Conservation (phyloP, 2,329 filamentous ascomycete species). For the Nannizziopsis arthrosporioides region DNA sequence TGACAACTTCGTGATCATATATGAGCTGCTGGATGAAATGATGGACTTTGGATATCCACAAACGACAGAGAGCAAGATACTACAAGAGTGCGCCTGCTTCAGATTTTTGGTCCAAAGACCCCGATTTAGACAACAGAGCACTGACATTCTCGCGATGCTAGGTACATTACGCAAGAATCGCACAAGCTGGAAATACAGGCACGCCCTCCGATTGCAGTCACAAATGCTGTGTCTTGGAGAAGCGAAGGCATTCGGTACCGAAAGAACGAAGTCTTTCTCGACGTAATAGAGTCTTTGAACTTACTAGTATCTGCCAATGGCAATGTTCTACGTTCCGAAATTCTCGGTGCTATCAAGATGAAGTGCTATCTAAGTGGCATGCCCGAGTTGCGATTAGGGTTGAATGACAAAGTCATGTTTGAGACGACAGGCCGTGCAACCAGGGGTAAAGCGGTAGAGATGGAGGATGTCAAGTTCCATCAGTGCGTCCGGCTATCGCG, state of each 20-base stretch:
- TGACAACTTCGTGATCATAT: constrained; percentile 99
- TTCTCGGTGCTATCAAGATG: constrained; percentile 96
- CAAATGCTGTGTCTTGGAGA: constrained; percentile 95
- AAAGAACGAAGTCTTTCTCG: constrained; percentile 98
- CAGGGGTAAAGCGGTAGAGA: constrained; percentile 92
- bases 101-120: not conserved
- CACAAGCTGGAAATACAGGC: constrained; percentile 97
- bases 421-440: constrained; percentile 92
- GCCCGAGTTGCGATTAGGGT: constrained; percentile 83
- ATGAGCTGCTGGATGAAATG: constrained; percentile 98
- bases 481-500: constrained; percentile 91
- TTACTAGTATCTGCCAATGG: constrained; percentile 87
- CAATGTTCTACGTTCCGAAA: constrained; percentile 91
- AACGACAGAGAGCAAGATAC: constrained; percentile 94
- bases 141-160: constrained; percentile 20
- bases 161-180: constrained; percentile 95
- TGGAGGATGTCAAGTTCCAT: constrained; percentile 99
- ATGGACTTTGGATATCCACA: constrained; percentile 99
- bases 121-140: not conserved
- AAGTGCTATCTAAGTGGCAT: constrained; percentile 98
- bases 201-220: constrained; percentile 90
- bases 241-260: constrained; percentile 96
- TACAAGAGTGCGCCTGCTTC: constrained; percentile 57
- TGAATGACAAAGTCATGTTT: constrained; percentile 99
- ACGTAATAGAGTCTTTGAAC: constrained; percentile 93